Evolutionary conservation across 352 stramenopile genomes (phyloP), one percentile per base, ranked within the genome.

Genomic region (Saprolegnia parasitica): DNA sequence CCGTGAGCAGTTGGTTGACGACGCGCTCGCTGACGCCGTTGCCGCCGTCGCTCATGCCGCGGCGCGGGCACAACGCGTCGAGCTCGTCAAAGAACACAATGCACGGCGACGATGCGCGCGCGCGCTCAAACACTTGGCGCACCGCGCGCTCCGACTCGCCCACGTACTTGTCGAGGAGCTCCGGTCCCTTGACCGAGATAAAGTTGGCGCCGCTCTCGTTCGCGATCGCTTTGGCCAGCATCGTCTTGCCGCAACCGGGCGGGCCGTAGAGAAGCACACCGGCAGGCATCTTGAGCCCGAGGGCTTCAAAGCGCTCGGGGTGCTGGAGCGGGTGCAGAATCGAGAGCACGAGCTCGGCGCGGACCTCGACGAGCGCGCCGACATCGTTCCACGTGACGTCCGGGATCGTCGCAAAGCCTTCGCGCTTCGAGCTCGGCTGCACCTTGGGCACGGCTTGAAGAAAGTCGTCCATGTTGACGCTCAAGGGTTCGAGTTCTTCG

Each of bases 71-170:
- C 18, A 99, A 76, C 37, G 96, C 96, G 77, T 99, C 98, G 24
- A 99, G 83, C 78, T 99, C 98, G 68, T 99, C 98, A 65, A 99
- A 99, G 79, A 99, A 99, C 16, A 99, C 93, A n/a, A 99, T 96
- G 76, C 98, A 99, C 4, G 98, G 98, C 63, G 92, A 97, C 16
- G 96, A 99, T 55, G 95, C 95, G 1, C 97, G 81, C n/a, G 97
- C 98, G 56, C 97, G 86, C 78, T 98, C 91, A 81, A 99, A 99
- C 0, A 99, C 93, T 67, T 97, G 89, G 8, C 93, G 89, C 56
- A 98, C 93, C 0, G 90, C 93, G 39, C 93, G 86, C 78, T 99
- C 98, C 40, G 88, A 98, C 80, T 99, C 97, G 39, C 97, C 97
- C 3, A 99, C 97, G 76, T 99, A 99, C 78, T 99, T 99, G 84